Evolutionary conservation across 352 stramenopile species (phyloP).

Genomic region (Pythium utonaiense): DNA sequence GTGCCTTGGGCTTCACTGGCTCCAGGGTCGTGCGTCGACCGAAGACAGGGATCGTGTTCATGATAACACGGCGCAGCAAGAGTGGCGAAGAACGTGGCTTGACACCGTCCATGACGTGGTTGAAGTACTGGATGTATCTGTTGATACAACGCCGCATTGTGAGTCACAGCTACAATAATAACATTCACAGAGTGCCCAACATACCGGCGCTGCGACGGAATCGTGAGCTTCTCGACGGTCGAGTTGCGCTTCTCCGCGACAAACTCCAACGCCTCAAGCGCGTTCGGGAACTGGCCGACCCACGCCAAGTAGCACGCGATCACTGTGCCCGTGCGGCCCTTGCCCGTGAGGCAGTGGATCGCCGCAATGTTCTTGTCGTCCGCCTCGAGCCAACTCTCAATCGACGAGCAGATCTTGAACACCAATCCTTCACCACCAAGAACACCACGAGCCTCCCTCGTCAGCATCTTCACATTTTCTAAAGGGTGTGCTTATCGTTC

Average conservation of each 20-base stretch:
- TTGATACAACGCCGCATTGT: not conserved
- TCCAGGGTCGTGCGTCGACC: slow-evolving; percentile 59
- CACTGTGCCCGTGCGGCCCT: slow-evolving; percentile 93
- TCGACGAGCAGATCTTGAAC: slow-evolving; percentile 96
- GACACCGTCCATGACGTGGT: slow-evolving; percentile 96
- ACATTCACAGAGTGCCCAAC: not conserved
- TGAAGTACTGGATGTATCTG: slow-evolving; percentile 97
- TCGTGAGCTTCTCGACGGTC: slow-evolving; percentile 93
- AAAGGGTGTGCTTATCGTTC: too few relatives aligned
- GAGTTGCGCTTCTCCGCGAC: slow-evolving; percentile 87
- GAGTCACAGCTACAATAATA: not conserved
- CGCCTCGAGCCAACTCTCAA: slow-evolving; percentile 96
- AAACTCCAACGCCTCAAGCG: slow-evolving; percentile 92
- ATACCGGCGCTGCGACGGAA: slow-evolving; percentile 93
- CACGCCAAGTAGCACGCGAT: slow-evolving; percentile 96
- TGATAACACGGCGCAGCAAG: slow-evolving; percentile 94
- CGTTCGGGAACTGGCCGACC: slow-evolving; percentile 90
- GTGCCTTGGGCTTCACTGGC: slow-evolving; percentile 36
- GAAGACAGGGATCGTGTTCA: slow-evolving; percentile 92
- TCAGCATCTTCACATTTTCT: too few relatives aligned
- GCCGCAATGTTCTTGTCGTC: slow-evolving; percentile 95
- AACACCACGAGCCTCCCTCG: not conserved
- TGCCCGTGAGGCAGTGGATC: slow-evolving; percentile 96
- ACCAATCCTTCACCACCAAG: slow-evolving; percentile 66
- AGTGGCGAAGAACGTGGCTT: slow-evolving; percentile 92